Evolutionary conservation across 2,329 filamentous ascomycete genomes (phyloP), one percentile per base, ranked within the genome.

Genomic region (Dothistroma septosporum): DNA sequence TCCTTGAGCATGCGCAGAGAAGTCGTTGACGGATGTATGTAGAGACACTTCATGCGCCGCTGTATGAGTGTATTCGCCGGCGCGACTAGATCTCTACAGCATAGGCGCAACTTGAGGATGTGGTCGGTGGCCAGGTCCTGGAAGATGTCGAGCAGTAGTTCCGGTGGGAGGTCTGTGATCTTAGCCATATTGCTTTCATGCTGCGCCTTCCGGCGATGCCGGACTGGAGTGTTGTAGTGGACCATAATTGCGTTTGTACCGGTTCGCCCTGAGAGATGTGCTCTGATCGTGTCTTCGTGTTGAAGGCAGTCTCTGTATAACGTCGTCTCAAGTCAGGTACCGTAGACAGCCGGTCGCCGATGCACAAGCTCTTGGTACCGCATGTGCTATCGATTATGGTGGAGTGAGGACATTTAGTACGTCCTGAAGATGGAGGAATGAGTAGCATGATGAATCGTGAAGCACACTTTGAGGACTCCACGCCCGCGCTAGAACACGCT

Each of bases 121-220:
- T 56, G 32, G 32, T 35, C 12, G 8, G 33, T 35, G 9, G 31
- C 9, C 4, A 61, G 44, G 24, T 57, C 3, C 5, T 57, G 24
- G 28, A 64, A 24, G 11, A 64, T 57, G 8, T 57, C 16, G 3
- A 63, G 59, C 3, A 63, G 21, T 14, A 66, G 48, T 44, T 66
- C 64, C 19, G 60, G 49, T 4, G 64, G 60, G 11, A 66, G 50
- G 31, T 60, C 54, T 14, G 46, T 60, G 24, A 66, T 60, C 21
- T 31, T 48, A 24, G 33, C n/a, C 41, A 58, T 37, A 1, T 19
- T 21, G 11, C 9, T 44, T 12, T 22, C 10, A 41, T 52, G 59
- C 14, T 31, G 28, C 53, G 31, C 57, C 21, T 35, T 37, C 9
- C 41, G 55, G 16, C 33, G 55, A 6, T 54, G 56, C n/a, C 53